Evolutionary conservation across 2,329 filamentous ascomycete species (phyloP), one percentile per base, ranked within the genome.

Genomic region (Alternaria hordeiaustralica): DNA sequence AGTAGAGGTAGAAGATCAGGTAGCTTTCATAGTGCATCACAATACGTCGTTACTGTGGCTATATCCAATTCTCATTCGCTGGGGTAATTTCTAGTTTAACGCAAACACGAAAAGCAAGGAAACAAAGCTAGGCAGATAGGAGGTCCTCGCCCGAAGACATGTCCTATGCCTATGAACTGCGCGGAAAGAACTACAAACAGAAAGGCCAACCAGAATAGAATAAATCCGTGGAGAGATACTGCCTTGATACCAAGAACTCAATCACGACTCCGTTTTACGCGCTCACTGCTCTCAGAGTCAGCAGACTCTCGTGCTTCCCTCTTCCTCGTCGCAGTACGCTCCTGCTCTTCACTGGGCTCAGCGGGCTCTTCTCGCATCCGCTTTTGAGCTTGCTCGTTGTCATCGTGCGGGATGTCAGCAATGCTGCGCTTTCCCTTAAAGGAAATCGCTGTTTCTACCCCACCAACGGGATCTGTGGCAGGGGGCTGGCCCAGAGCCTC

Each of bases 361-460:
- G 30, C 28, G 20, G 20, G 49, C 20, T 33, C 28, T 13, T 13
- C 28, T 36, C 49, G 28, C 15, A 53, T 12, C 28, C 49, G 49
- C 49, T 53, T 36, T 9, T 1, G 0, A 3, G 0, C 49, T 36
- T 20, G 5, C 20, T 8, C 49, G 1, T 36, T 9, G 28, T 53
- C 28, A 25, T 53, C 49, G 49, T 13, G 7, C 20, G 28, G 33
- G 6, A 36, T 36, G 15, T 8, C 36, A 11, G 36, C 23, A 3
- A 55, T 6, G 53, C 33, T 55, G 36, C 30, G 28, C 49, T 53
- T 53, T 3, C 28, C 3, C 9, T 41, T 25, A 4, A 9, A 12
- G 6, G 28, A 7, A 12, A 6, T 20, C 3, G 20, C 0, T 2
- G 36, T 1, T 3, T 6, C 36, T 10, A 3, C 8, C 36, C 15